Evolutionary conservation across 768 basidiomycete species (phyloP).

Genomic region (Psilocybe cubensis): DNA sequence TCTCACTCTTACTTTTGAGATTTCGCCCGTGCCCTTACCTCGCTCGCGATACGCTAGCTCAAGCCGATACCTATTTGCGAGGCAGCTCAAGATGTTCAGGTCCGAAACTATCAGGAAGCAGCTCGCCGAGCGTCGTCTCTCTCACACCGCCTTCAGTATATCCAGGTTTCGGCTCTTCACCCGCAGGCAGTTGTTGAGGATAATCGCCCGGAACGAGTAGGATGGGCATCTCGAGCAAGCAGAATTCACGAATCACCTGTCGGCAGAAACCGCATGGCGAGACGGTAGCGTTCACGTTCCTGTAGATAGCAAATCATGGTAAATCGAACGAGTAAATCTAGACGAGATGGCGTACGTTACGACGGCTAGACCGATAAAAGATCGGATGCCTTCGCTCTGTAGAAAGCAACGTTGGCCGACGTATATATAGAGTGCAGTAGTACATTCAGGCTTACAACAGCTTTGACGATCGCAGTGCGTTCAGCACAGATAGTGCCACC

Average conservation of each 20-base stretch:
- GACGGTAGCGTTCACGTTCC: conserved; percentile 67
- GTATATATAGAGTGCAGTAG: background rate
- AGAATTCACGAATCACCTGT: conserved; percentile 90
- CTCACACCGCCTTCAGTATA: conserved; percentile 55
- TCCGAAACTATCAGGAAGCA: conserved; percentile 88
- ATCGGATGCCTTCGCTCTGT: conserved; percentile 78
- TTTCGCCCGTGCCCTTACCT: too few relatives aligned
- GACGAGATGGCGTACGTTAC: conserved; percentile 56
- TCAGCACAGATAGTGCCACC: conserved; percentile 95
- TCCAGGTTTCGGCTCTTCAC: conserved; percentile 36
- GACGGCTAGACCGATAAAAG: conserved; percentile 81
- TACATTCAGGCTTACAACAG: conserved; percentile 61
- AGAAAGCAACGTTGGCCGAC: background rate
- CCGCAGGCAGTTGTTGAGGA: conserved; percentile 39
- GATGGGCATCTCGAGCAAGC: conserved; percentile 70
- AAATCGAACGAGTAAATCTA: background rate
- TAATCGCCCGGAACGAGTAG: conserved; percentile 72
- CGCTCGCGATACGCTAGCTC: background rate
- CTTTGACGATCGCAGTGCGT: conserved; percentile 93
- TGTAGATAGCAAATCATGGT: conserved; percentile 28
- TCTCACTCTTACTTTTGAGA: too few relatives aligned
- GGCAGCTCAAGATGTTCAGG: conserved; percentile 77
- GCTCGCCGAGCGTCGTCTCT: conserved; percentile 69
- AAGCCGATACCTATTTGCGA: conserved; percentile 4
- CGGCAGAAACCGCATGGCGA: conserved; percentile 96